A percentile compares a stretch with the other conserved stretches of the same genome.
These are phyloP conservation scores for Fraxinus latifolia DNA, from an alignment of 305 asterid genomes.

Conservation along the genomic window DNA sequence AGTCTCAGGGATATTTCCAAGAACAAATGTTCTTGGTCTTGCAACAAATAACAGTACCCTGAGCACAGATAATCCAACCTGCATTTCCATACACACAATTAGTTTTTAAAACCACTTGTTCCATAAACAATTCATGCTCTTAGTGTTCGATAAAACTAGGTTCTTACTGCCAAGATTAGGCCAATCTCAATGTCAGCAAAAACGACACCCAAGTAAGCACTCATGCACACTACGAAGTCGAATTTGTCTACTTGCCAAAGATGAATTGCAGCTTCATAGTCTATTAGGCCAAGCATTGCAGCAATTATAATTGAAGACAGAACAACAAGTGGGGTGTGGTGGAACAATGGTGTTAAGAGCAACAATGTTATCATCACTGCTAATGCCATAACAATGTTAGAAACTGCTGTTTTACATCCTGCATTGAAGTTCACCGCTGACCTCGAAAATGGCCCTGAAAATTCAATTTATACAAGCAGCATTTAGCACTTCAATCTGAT, in stretches of 20 bases:
- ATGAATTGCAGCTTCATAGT: slow-evolving; percentile 84
- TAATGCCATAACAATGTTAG: slow-evolving; percentile 89
- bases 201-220: slow-evolving; percentile 78
- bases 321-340: slow-evolving; percentile 86
- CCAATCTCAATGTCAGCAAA: slow-evolving; percentile 76
- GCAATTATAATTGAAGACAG: slow-evolving; percentile 75
- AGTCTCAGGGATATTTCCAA: slow-evolving; percentile 77
- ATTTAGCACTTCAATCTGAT: neutral
- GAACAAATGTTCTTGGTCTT: slow-evolving; percentile 72
- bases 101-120: neutral
- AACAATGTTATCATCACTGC: slow-evolving; percentile 78
- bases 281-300: slow-evolving; percentile 94
- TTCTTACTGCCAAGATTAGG: slow-evolving; percentile 66
- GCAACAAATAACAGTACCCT: slow-evolving; percentile 79
- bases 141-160: neutral
- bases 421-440: slow-evolving; percentile 96
- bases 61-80: slow-evolving; percentile 69
- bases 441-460: slow-evolving; percentile 83
- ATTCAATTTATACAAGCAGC: neutral
- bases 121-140: neutral
- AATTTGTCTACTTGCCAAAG: slow-evolving; percentile 86
- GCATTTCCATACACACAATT: slow-evolving; percentile 5
- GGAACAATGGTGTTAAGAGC: slow-evolving; percentile 73
- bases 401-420: slow-evolving; percentile 92
- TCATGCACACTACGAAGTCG: slow-evolving; percentile 77